Evolutionary conservation across 129 eudicot species (phyloP), one percentile per base, ranked within the genome.

Genomic region (Gnaphalium uliginosum): DNA sequence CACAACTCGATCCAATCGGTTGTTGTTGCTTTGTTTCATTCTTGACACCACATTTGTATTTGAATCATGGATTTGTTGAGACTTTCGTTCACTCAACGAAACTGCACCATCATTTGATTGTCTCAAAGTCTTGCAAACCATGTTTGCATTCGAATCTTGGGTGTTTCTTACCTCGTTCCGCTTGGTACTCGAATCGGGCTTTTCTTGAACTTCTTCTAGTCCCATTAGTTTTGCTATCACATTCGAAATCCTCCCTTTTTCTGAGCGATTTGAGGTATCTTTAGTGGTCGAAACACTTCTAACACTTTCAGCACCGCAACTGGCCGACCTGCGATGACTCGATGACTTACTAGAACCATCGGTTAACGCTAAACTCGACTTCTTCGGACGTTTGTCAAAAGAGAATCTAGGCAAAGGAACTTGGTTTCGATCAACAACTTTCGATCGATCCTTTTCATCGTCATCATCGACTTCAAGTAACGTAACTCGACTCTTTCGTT

Each of bases 141-240:
- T 29, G 35, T 8, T 46, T 58, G 27, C 46, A 11, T 33, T 77
- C 61, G 62, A n/a, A 61, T 11, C 37, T 0, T 82, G 85, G 33
- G 61, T 39, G 14, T 46, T 81, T 59, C 33, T 71, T 5, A 77
- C 17, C 53, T 80, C 86, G 25, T 81, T 82, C 41, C 70, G 53
- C 72, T 56, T 72, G n/a, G 33, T 27, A 24, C 67, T 37, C 19
- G 65, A 53, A 48, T 76, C 79, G 8, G 68, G 75, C 79, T 72
- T 85, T 30, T 50, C 75, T 2, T 91, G 87, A 72, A 79, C 53
- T 18, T 87, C 97, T 68, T 91, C 99, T 4, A 94, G 74, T 57
- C 99, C 97, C 99, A 94, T 94, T n/a, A 91, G 82, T 75, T 91
- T 90, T 24, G 97, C 99, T 24, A 94, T 86, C 9, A 94, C 89